A percentile compares a stretch with the other conserved stretches of the same genome.
phyloP scores from a whole-genome alignment of 1,284 basidiomycete species.

The Phlebopus sp. region DNA sequence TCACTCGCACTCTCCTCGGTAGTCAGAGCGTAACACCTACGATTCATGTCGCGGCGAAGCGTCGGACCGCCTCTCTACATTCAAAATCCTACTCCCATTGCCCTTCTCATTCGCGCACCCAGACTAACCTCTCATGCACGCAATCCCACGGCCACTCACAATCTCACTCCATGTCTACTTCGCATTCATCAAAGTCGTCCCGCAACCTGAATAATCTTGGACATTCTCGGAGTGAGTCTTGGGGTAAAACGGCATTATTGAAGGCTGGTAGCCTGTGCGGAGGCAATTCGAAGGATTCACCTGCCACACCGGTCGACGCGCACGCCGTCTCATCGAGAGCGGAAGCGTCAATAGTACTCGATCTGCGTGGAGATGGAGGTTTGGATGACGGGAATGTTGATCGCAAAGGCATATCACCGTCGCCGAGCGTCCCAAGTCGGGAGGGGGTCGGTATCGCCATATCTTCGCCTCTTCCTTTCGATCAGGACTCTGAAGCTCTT shows the following conservation, averaged over 20 bases:
- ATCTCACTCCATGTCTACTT: conserved; percentile 46
- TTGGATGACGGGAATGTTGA: conserved; percentile 18
- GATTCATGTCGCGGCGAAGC: conserved; percentile 40
- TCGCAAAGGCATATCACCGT: conserved; percentile 14
- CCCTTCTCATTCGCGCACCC: conserved; percentile 24
- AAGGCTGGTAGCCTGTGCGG: conserved; percentile 43
- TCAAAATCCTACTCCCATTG: conserved; percentile 29
- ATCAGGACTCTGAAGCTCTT: conserved; percentile 35
- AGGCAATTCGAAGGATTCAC: conserved; percentile 24
- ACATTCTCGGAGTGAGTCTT: conserved; percentile 59
- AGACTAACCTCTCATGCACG: conserved; percentile 32
- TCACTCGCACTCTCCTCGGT: conserved; percentile 61
- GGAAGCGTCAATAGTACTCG: conserved; percentile 44
- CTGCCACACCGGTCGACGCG: conserved; percentile 28
- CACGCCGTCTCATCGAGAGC: conserved; percentile 26
- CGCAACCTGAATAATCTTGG: conserved; percentile 37
- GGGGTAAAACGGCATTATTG: conserved; percentile 55
- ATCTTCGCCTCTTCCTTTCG: conserved; percentile 52
- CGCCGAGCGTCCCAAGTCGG: conserved; percentile 19
- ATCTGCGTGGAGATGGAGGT: conserved; percentile 30
- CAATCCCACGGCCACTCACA: conserved; percentile 42
- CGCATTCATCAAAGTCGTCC: conserved; percentile 43
- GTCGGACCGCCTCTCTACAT: conserved; percentile 20
- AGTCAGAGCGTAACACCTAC: conserved; percentile 54
- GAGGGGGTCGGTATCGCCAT: conserved; percentile 64